Base-by-base conservation (phyloP, 805 yeast genomes). In the Wickerhamomyces rabaulensis region DNA sequence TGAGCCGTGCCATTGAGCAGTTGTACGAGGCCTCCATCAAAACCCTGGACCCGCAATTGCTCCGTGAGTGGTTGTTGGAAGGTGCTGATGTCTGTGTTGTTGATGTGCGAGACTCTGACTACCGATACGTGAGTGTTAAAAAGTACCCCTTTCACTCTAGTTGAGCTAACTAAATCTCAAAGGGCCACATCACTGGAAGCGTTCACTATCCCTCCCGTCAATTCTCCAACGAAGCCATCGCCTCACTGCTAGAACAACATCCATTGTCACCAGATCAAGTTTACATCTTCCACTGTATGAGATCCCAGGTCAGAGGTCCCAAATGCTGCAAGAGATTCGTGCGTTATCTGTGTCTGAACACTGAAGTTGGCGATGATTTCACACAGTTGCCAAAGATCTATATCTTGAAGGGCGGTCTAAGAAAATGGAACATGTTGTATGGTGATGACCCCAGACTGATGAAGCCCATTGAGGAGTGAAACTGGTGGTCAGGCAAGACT, bases 81-180 rank as follows among this genome's bases (percentile, higher is more conserved):
- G 4, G 23, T n/a, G 39, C 22, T 9, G 12, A 33, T 33, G 12
- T 33, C 6, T 17, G 20, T 33, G 25, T 48, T 2, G 35, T 48
- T 20, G 51, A 48, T 37, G 51, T 48, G 6, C 16, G 51, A 35
- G 45, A 38, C 15, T 33, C 45, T 1, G 51, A 48, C 26, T 48
- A 35, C 26, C 27, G 36, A 23, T 45, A 39, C 33, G 45, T 29
- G 39, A 20, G 39, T 36, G 20, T 33, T 3, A 35, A 4, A 3
- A 3, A n/a, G n/a, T 10, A 38, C 4, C 21, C 31, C 8, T 17
- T 7, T 35, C 12, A 15, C 4, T 17, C 19, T 5, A 35, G 4
- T 17, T 10, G 19, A 15, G 22, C 31, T 27, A 27, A 27, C 36
- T 17, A 9, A n/a, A 19, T 3, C 20, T 6, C 10, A 3, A 20